Conservation (phyloP, 352 stramenopile genomes). For the Phytopythium mirpurense region DNA sequence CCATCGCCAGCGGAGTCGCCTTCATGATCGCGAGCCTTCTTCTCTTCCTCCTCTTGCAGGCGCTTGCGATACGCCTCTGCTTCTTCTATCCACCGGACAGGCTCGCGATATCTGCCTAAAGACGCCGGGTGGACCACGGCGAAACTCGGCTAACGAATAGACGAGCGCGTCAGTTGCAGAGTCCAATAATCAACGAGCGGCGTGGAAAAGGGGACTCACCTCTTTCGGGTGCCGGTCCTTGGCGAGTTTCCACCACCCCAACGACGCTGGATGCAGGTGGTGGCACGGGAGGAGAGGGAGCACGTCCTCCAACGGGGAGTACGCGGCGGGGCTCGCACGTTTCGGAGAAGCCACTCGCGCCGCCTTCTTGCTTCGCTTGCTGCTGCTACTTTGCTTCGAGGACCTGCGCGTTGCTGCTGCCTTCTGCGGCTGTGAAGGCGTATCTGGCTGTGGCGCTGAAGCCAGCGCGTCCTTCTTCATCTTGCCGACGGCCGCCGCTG, state of each 20-base stretch:
- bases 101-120: conserved; percentile 17
- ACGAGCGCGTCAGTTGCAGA: too few species aligned
- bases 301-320: background rate
- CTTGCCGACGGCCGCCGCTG: background rate
- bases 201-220: conserved; percentile 3
- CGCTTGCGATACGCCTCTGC: conserved; percentile 21
- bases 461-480: background rate
- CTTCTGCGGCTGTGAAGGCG: conserved; percentile 5
- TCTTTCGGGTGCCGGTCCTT: conserved; percentile 43
- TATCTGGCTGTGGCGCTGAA: conserved; percentile 8
- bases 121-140: conserved; percentile 40
- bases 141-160: conserved; percentile 22
- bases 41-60: conserved; percentile 20
- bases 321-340: background rate
- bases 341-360: background rate
- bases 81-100: conserved; percentile 44
- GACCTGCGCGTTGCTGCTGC: conserved; percentile 4
- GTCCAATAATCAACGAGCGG: background rate
- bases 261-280: conserved; percentile 53
- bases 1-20: conserved; percentile 10
- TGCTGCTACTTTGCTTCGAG: background rate
- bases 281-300: conserved; percentile 8
- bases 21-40: conserved; percentile 15
- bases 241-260: conserved; percentile 53
- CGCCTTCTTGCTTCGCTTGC: conserved; percentile 5